phyloP scores from a whole-genome alignment of 148 eudicot species.

The Vaccinium corymbosum region DNA sequence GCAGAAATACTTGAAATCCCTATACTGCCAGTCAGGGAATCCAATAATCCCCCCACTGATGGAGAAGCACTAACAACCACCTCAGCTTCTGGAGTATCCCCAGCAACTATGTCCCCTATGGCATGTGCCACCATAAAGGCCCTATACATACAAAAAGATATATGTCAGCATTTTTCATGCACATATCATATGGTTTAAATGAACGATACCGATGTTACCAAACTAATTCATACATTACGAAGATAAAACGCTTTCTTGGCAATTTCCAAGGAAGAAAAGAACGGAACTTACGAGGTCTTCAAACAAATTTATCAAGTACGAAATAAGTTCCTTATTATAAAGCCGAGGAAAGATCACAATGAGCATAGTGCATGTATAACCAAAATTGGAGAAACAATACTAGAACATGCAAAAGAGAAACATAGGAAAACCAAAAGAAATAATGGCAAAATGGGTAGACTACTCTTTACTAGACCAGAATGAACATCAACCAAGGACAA shows the following conservation, averaged over 20 bases:
- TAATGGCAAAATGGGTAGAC: too few species aligned
- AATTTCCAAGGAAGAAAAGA: conserved; percentile 1
- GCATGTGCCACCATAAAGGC: conserved; percentile 81
- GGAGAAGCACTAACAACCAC: conserved; percentile 66
- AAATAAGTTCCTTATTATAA: neutral
- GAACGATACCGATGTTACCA: neutral
- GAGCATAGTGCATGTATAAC: neutral
- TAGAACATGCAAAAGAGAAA: neutral
- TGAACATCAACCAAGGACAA: too few species aligned
- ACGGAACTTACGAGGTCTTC: neutral
- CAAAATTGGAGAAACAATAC: neutral
- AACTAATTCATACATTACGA: neutral
- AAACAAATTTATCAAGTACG: neutral
- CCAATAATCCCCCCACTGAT: conserved; percentile 91
- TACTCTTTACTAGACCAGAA: too few species aligned
- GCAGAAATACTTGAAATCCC: conserved; percentile 85
- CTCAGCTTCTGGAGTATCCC: conserved; percentile 79
- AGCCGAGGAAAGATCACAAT: neutral
- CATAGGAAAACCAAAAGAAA: neutral
- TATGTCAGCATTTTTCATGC: neutral
- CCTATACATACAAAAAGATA: conserved; percentile 36
- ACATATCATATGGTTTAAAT: neutral
- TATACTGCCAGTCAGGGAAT: conserved; percentile 93
- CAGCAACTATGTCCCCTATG: conserved; percentile 72
- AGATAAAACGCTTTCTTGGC: neutral